These are phyloP conservation scores for Orbilia javanica DNA, from an alignment of 2,329 filamentous ascomycete genomes.

Conservation along the genomic window DNA sequence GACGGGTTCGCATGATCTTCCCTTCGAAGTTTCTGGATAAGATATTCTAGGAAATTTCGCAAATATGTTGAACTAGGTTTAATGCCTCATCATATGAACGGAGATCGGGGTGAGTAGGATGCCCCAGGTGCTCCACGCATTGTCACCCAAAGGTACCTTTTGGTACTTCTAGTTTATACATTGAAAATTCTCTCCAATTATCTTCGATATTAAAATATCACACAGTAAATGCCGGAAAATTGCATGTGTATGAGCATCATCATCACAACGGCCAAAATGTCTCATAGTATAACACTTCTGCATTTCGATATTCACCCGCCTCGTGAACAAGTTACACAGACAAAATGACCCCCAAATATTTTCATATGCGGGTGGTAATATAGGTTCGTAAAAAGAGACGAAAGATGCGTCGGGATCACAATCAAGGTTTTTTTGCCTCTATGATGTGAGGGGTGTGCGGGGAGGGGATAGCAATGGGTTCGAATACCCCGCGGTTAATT, in stretches of 20 bases:
- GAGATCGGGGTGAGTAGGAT: conserved; percentile 27
- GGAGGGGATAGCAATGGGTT: not conserved
- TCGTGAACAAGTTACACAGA: conserved; percentile 14
- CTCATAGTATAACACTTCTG: conserved; percentile 36
- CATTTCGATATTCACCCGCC: not conserved
- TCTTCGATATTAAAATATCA: not conserved
- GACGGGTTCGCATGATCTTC: conserved; percentile 39
- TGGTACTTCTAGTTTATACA: conserved; percentile 33
- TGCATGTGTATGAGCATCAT: conserved; percentile 21
- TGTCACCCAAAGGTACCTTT: conserved; percentile 29
- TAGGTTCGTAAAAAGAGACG: conserved; percentile 24
- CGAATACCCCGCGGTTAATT: conserved; percentile 47
- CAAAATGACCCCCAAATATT: conserved; percentile 26
- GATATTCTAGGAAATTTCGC: not conserved
- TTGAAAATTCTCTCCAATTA: conserved; percentile 6
- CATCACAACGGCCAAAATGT: conserved; percentile 46
- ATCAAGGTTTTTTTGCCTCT: conserved; percentile 1
- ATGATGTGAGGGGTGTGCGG: conserved; percentile 12
- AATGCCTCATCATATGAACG: conserved; percentile 57
- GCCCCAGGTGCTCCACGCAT: conserved; percentile 20
- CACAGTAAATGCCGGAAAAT: conserved; percentile 6
- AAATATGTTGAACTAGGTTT: conserved; percentile 24
- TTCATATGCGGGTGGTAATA: conserved; percentile 31
- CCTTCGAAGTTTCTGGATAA: not conserved
- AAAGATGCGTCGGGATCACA: conserved; percentile 5